phyloP scores from a whole-genome alignment of 2,329 filamentous ascomycete genomes.

The Chalaropsis ovoidea region DNA sequence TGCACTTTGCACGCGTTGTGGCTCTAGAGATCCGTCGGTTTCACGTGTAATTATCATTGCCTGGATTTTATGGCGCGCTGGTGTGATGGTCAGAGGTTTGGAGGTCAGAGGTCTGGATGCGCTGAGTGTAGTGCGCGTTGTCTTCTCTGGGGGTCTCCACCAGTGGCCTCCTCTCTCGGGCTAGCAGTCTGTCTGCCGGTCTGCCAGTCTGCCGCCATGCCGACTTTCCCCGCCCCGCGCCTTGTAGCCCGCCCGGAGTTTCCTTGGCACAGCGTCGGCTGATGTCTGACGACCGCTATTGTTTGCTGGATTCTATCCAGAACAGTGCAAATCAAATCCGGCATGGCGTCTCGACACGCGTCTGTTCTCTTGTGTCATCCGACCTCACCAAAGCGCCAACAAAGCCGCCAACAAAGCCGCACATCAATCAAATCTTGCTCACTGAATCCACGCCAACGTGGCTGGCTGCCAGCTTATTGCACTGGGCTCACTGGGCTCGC shows the following conservation, averaged over 20 bases:
- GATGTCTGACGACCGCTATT: not conserved
- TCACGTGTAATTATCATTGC: slow-evolving; percentile 13
- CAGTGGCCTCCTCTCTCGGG: no score
- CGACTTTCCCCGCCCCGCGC: not conserved
- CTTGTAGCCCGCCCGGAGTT: not conserved
- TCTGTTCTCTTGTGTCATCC: no score
- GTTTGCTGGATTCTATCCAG: not conserved
- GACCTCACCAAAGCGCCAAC: no score
- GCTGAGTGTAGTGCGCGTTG: no score
- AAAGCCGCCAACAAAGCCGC: not conserved
- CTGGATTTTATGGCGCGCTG: not conserved
- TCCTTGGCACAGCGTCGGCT: not conserved
- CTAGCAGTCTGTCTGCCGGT: no score
- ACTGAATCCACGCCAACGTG: not conserved
- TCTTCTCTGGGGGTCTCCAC: no score
- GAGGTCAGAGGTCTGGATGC: no score
- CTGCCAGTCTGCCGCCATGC: no score
- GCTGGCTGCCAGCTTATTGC: not conserved
- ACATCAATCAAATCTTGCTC: not conserved
- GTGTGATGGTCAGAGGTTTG: not conserved
- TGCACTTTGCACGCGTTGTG: not conserved
- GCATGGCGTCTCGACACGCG: not conserved
- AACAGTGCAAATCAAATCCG: no score
- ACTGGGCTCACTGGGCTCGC: not conserved
- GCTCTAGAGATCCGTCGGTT: slow-evolving; percentile 2